phyloP scores from a whole-genome alignment of 2,329 filamentous ascomycete species.

The Fusarium haematococcum region DNA sequence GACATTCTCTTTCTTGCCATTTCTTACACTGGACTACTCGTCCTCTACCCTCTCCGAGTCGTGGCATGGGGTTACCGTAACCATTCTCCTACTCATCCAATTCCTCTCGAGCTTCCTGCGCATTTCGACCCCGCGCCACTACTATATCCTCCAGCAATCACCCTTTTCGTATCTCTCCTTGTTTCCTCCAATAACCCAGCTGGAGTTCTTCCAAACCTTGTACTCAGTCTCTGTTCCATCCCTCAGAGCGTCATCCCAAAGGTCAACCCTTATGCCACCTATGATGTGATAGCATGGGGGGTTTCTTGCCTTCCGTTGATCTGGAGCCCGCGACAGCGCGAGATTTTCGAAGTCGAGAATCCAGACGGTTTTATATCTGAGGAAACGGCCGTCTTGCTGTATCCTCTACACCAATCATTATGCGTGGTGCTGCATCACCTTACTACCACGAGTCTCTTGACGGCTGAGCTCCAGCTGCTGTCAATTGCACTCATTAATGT shows the following conservation, averaged over 20 bases:
- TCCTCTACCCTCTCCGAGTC: conserved; percentile 72
- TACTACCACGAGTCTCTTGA: conserved; percentile 88
- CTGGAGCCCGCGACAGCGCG: conserved; percentile 40
- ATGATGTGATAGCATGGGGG: conserved; percentile 81
- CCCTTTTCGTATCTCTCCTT: conserved; percentile 81
- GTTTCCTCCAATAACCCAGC: conserved; percentile 72
- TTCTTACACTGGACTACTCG: conserved; percentile 55
- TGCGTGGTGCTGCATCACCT: conserved; percentile 80
- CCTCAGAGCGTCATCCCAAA: conserved; percentile 80
- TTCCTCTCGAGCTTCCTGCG: conserved; percentile 70
- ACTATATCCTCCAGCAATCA: conserved; percentile 84
- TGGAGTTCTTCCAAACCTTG: conserved; percentile 80
- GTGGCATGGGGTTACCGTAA: conserved; percentile 60
- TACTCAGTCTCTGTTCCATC: conserved; percentile 83
- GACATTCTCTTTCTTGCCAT: conserved; percentile 57
- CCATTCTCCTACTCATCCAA: conserved; percentile 50
- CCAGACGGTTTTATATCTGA: conserved; percentile 54
- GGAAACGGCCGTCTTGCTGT: conserved; percentile 75
- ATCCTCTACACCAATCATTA: conserved; percentile 85
- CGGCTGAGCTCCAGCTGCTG: conserved; percentile 88
- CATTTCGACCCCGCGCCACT: conserved; percentile 92
- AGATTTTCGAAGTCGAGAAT: conserved; percentile 51
- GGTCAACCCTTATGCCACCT: conserved; percentile 65
- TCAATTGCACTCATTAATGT: conserved; percentile 86
- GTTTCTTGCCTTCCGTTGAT: conserved; percentile 77